Evolutionary conservation across 1,284 basidiomycete species (phyloP).

Genomic region (Retiboletus flavoniger): DNA sequence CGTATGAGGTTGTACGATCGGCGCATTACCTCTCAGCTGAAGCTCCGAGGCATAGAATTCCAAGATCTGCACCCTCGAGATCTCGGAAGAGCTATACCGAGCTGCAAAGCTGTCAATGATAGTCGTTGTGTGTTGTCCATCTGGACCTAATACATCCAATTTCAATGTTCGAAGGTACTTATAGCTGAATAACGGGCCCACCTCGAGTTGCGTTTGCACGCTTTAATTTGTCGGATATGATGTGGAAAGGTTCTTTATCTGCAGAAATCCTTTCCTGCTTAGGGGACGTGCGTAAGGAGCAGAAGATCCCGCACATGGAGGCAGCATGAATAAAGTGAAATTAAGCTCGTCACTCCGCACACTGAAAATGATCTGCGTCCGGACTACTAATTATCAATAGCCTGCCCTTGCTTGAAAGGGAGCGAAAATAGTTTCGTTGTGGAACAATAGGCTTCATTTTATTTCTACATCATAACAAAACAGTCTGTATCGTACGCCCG

Average conservation of each 20-base stretch:
- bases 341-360: not conserved
- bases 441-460: conserved; percentile 6
- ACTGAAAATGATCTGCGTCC: not conserved
- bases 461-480: conserved; percentile 14
- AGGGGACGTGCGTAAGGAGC: conserved; percentile 29
- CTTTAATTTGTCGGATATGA: conserved; percentile 38
- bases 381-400: not conserved
- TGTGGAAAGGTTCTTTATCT: conserved; percentile 24
- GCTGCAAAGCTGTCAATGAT: conserved; percentile 18
- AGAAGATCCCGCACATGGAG: conserved; percentile 57
- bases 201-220: conserved; percentile 52
- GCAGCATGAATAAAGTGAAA: not conserved
- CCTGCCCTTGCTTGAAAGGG: not conserved
- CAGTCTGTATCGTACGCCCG: conserved; percentile 18
- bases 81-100: conserved; percentile 1
- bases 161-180: not conserved
- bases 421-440: not conserved
- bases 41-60: conserved; percentile 79
- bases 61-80: conserved; percentile 22
- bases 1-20: conserved; percentile 74
- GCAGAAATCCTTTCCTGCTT: conserved; percentile 3
- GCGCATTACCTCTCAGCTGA: conserved; percentile 64
- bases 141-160: conserved; percentile 51
- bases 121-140: conserved; percentile 45
- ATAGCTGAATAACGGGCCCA: conserved; percentile 26